Percentiles rank a stretch among this genome's conserved stretches.
Conservation (phyloP, 768 basidiomycete genomes). For the Termitomyces sp. region DNA sequence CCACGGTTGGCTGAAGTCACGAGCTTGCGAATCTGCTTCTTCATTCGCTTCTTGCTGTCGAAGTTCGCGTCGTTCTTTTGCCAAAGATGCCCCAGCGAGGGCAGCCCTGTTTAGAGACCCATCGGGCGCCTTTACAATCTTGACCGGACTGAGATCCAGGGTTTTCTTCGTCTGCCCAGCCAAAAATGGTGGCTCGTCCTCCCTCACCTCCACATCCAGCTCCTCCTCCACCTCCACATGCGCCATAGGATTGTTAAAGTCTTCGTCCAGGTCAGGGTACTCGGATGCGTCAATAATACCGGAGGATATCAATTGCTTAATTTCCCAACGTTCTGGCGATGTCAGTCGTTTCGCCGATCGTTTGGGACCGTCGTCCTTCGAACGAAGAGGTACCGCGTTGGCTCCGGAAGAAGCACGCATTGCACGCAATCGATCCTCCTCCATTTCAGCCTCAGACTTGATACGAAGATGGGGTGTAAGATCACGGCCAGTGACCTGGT, state of each 20-base stretch:
- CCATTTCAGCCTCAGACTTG: constrained; percentile 91
- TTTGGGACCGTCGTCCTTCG: constrained; percentile 52
- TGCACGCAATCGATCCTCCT: constrained; percentile 68
- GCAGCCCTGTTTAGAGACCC: constrained; percentile 96
- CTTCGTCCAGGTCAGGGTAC: constrained; percentile 91
- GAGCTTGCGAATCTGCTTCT: constrained; percentile 87
- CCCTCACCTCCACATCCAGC: constrained; percentile 93
- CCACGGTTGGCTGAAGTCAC: constrained; percentile 97
- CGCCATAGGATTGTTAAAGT: constrained; percentile 71
- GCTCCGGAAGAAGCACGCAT: constrained; percentile 74
- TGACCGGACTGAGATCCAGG: constrained; percentile 93
- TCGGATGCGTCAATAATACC: constrained; percentile 91
- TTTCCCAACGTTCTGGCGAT: constrained; percentile 98
- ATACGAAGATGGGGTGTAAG: constrained; percentile 93
- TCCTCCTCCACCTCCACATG: constrained; percentile 94
- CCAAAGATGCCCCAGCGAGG: constrained; percentile 86
- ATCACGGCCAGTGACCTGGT: constrained; percentile 86
- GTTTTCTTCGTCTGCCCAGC: constrained; percentile 96
- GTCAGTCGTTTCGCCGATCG: constrained; percentile 88
- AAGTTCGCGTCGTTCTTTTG: constrained; percentile 93
- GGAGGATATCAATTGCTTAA: constrained; percentile 97
- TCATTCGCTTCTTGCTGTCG: constrained; percentile 95
- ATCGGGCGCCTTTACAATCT: constrained; percentile 98
- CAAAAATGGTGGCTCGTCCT: constrained; percentile 95
- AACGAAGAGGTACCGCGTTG: constrained; percentile 79